These are phyloP conservation scores for Neurospora discreta DNA, from an alignment of 495 filamentous ascomycete species.

Conservation along the genomic window DNA sequence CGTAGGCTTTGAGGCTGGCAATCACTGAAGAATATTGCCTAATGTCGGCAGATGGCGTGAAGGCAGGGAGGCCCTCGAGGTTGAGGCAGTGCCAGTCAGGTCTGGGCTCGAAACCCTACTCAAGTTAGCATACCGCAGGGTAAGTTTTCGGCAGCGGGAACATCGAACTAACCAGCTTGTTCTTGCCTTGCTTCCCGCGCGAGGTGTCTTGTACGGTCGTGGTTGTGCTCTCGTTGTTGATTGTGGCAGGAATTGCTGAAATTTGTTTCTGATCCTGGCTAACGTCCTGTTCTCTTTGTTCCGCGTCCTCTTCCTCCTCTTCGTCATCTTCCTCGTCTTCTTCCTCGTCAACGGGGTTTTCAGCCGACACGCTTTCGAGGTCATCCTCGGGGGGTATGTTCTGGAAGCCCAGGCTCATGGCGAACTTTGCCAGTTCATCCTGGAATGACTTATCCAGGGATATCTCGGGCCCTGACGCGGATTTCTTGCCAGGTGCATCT, in stretches of 20 bases:
- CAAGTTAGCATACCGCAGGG: not conserved
- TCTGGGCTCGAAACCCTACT: conserved; percentile 59
- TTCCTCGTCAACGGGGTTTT: conserved; percentile 21
- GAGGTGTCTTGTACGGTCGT: conserved; percentile 11
- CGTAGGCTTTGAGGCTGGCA: conserved; percentile 64
- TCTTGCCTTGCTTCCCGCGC: conserved; percentile 16
- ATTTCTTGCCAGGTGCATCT: conserved; percentile 28
- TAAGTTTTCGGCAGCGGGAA: not conserved
- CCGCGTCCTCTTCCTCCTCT: conserved; percentile 16
- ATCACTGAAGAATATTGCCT: conserved; percentile 47
- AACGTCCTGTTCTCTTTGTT: conserved; percentile 16
- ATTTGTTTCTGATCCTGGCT: conserved; percentile 12
- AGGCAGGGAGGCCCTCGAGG: conserved; percentile 44
- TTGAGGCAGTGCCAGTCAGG: conserved; percentile 74
- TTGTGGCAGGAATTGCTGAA: conserved; percentile 4
- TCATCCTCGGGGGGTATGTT: conserved; percentile 24
- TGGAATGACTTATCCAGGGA: conserved; percentile 24
- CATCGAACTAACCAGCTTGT: conserved; percentile 28
- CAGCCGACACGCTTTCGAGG: conserved; percentile 19
- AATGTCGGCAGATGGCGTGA: conserved; percentile 30
- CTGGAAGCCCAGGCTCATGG: conserved; percentile 35
- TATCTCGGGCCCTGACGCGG: conserved; percentile 15
- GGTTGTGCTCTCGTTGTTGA: conserved; percentile 12
- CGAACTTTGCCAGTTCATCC: conserved; percentile 34
- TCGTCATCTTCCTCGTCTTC: conserved; percentile 16